phyloP scores from a whole-genome alignment of 225 moss, liverwort and hornwort genomes.

The Bryum argenteum region DNA sequence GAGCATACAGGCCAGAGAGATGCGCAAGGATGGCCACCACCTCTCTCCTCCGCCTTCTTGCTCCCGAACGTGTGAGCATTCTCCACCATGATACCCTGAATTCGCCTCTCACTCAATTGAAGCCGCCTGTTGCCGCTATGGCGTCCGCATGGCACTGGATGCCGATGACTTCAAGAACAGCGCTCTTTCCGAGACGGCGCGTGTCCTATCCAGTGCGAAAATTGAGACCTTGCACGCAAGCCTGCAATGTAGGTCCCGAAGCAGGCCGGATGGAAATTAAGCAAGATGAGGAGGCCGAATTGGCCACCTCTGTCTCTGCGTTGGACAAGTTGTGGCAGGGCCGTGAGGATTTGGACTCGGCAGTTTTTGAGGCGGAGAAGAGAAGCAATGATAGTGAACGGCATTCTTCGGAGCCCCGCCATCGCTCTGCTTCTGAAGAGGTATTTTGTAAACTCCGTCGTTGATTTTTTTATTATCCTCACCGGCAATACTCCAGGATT shows the following conservation, averaged over 20 bases:
- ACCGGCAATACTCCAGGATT: slow-evolving; percentile 5
- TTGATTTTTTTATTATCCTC: slow-evolving; percentile 7
- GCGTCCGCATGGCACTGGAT: slow-evolving; percentile 33
- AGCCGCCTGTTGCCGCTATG: slow-evolving; percentile 27
- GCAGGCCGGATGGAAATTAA: slow-evolving; percentile 33
- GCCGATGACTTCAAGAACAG: slow-evolving; percentile 1
- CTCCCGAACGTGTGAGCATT: slow-evolving; percentile 29
- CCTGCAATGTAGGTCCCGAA: slow-evolving; percentile 47
- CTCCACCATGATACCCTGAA: slow-evolving; percentile 20
- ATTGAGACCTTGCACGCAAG: slow-evolving; percentile 30
- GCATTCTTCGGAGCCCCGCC: slow-evolving; percentile 7
- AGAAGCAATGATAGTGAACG: neutral
- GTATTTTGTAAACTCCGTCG: slow-evolving; percentile 21
- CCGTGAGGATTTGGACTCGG: slow-evolving; percentile 29
- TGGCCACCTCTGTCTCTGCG: slow-evolving; percentile 38
- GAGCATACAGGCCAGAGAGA: slow-evolving; percentile 26
- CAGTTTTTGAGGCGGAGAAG: slow-evolving; percentile 22
- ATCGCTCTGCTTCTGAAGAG: slow-evolving; percentile 28
- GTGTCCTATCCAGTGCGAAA: slow-evolving; percentile 1
- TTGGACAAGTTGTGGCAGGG: slow-evolving; percentile 46
- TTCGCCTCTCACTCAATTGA: slow-evolving; percentile 22
- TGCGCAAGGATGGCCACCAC: slow-evolving; percentile 45
- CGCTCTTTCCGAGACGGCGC: slow-evolving; percentile 5
- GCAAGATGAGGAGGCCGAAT: slow-evolving; percentile 34
- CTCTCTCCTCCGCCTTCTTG: slow-evolving; percentile 40